Evolutionary conservation across 306 rosid genomes (phyloP), one percentile per base, ranked within the genome.

Genomic region (Glycine tomentella): DNA sequence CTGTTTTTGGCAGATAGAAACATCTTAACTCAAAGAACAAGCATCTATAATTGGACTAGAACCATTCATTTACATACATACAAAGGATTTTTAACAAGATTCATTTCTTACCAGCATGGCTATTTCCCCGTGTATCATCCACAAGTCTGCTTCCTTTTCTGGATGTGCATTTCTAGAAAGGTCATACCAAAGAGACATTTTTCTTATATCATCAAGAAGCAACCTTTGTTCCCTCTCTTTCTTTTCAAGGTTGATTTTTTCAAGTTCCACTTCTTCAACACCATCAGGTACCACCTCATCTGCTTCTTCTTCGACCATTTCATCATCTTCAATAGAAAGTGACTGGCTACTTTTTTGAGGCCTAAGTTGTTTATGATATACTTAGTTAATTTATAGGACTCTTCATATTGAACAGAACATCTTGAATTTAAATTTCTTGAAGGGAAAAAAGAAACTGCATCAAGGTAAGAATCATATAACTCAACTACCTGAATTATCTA

Each of bases 191-290:
- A 86, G 81, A 79, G 97, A 92, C 80, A 96, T 64, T 68, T 86
- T 92, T 66, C 87, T 87, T 58, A 96, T 87, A 85, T 96, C 99
- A 80, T 87, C 83, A 58, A 88, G 81, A 87, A 96, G 78, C 90
- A 96, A 83, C 65, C 71, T 92, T 34, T 78, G 88, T 74, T 87
- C 97, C 83, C 91, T 86, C 63, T 93, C 98, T 83, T 83, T 91
- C 87, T 83, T 75, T 89, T 96, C 99, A 57, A 96, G 92, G 78
- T 89, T 83, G 81, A 96, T 78, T 84, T 86, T 93, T 78, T 91
- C 98, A 86, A 93, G 92, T 86, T 96, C 99, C 68, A 96, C 98
- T 89, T 93, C 99, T 83, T 96, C 98, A 87, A 93, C 92, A 61
- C 98, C 99, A 83, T 93, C 94, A 81, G 97, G 98, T 78, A 96